Evolutionary conservation across 2,329 filamentous ascomycete genomes (phyloP).

Genomic region (Coleophoma eucalyptorum): DNA sequence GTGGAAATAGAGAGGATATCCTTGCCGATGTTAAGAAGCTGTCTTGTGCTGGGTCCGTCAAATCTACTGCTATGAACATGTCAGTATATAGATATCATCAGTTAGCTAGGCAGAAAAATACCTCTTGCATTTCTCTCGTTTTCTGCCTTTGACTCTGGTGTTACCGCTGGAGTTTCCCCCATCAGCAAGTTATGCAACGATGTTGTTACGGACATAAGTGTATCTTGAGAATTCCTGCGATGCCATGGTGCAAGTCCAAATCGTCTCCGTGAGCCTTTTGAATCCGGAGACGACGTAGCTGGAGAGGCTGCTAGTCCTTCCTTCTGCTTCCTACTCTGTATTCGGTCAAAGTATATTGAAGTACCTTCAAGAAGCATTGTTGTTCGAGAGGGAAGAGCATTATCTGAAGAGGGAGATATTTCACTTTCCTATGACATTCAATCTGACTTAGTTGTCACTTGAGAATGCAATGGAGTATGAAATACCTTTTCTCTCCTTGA

Average conservation of each 20-base stretch:
- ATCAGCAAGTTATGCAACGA: constrained; percentile 24
- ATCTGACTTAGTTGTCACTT: background rate
- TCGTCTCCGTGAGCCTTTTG: constrained; percentile 9
- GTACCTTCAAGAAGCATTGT: constrained; percentile 20
- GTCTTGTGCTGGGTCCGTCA: background rate
- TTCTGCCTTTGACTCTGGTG: constrained; percentile 15
- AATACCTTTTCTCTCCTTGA: background rate
- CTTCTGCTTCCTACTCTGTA: constrained; percentile 2
- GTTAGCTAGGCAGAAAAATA: background rate
- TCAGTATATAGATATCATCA: too few species aligned
- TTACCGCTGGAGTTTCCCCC: constrained; percentile 21
- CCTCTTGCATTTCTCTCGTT: background rate
- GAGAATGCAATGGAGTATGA: background rate
- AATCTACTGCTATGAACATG: background rate
- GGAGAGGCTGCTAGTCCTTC: constrained; percentile 3
- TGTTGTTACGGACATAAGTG: constrained; percentile 21
- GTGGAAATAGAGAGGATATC: background rate
- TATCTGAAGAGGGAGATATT: background rate
- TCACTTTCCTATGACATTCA: background rate
- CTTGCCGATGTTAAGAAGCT: constrained; percentile 22
- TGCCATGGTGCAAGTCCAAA: constrained; percentile 29
- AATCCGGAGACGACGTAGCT: background rate
- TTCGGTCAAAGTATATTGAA: constrained; percentile 13
- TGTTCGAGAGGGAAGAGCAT: constrained; percentile 12
- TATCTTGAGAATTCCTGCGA: constrained; percentile 21